A percentile compares a stretch with the other conserved stretches of the same genome.
Conservation (phyloP, 257 asterid genomes). For the Cordia subcordata region DNA sequence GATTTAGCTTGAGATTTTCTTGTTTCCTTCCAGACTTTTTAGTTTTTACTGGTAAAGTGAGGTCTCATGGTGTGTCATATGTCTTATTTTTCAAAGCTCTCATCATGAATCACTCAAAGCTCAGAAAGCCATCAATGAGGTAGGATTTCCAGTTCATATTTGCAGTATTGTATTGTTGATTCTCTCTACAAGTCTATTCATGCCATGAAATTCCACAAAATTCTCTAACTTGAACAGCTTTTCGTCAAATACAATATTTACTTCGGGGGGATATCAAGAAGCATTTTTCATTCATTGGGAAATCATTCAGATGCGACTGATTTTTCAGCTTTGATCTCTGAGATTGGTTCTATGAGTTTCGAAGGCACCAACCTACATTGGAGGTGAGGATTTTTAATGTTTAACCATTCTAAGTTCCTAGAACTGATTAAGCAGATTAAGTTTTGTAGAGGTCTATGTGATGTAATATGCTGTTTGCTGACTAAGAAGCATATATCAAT, state of each 20-base stretch:
- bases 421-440: too few species aligned
- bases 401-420: too few species aligned
- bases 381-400: slow-evolving; percentile 50
- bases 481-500: too few species aligned
- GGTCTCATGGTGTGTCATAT: slow-evolving; percentile 12
- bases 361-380: slow-evolving; percentile 85
- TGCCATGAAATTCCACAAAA: too few species aligned
- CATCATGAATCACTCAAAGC: slow-evolving; percentile 90
- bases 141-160: slow-evolving; percentile 23
- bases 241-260: slow-evolving; percentile 88
- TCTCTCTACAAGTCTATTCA: slow-evolving; percentile 12
- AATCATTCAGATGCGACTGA: slow-evolving; percentile 54
- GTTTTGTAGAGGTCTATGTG: too few species aligned
- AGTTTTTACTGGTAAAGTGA: not conserved
- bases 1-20: slow-evolving; percentile 10
- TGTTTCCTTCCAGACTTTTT: not conserved
- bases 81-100: slow-evolving; percentile 56
- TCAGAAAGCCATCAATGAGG: slow-evolving; percentile 99
- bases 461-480: too few species aligned
- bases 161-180: slow-evolving; percentile 3
- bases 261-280: slow-evolving; percentile 86
- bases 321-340: slow-evolving; percentile 76
- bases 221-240: slow-evolving; percentile 49
- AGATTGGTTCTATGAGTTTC: slow-evolving; percentile 81
- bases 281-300: slow-evolving; percentile 43